Evolutionary conservation across 192 early-diverging fungal genomes (phyloP).

Genomic region (Entomortierella lignicola): DNA sequence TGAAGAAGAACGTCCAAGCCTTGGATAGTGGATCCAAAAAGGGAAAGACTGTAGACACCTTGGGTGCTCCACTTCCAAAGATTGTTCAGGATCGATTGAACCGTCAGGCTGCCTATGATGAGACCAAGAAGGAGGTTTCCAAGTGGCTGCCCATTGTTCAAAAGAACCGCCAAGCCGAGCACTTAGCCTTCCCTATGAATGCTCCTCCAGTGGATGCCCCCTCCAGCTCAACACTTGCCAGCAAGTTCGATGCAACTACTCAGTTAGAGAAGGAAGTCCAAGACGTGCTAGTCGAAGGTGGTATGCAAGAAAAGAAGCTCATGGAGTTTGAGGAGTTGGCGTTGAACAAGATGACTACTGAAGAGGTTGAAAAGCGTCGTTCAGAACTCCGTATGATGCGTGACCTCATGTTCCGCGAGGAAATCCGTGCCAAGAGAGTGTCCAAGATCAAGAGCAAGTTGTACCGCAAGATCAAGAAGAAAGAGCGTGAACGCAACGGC

Average conservation of each 20-base stretch:
- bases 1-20: conserved; percentile 72
- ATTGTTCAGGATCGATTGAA: conserved; percentile 88
- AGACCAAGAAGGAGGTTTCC: conserved; percentile 81
- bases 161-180: conserved; percentile 86
- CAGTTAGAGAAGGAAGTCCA: conserved; percentile 86
- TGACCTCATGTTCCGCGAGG: conserved; percentile 92
- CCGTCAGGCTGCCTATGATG: conserved; percentile 86
- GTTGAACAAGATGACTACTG: conserved; percentile 82
- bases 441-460: conserved; percentile 99
- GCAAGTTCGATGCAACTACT: conserved; percentile 73
- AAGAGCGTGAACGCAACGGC: conserved; percentile 74
- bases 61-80: conserved; percentile 84
- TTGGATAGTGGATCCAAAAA: conserved; percentile 64
- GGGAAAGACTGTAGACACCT: conserved; percentile 55
- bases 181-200: conserved; percentile 79
- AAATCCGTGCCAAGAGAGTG: conserved; percentile 89
- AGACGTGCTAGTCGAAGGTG: conserved; percentile 73
- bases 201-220: conserved; percentile 36
- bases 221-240: conserved; percentile 68
- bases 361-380: conserved; percentile 82
- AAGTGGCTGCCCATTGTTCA: conserved; percentile 89
- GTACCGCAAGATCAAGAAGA: conserved; percentile 89
- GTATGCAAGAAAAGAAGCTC: conserved; percentile 83
- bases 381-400: conserved; percentile 91
- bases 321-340: conserved; percentile 88